Percentiles rank a stretch among this genome's conserved stretches.
Evolutionary conservation across 768 basidiomycete genomes (phyloP).

Genomic region (Hygrophoropsis aurantiaca): DNA sequence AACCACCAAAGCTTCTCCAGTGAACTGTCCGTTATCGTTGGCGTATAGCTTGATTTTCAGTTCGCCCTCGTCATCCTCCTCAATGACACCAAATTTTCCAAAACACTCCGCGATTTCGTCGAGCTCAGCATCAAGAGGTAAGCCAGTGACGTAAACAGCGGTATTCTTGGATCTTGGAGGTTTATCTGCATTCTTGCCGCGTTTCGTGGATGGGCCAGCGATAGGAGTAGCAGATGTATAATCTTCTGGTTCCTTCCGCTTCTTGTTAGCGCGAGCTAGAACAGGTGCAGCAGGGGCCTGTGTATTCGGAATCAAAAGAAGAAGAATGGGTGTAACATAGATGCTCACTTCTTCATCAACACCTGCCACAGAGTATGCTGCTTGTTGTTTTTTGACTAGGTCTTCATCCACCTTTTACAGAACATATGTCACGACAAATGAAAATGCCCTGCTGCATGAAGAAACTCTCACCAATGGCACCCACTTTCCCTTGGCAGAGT

Average conservation of each 20-base stretch:
- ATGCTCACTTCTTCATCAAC: slow-evolving; percentile 88
- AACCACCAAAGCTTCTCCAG: slow-evolving; percentile 92
- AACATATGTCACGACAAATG: not conserved
- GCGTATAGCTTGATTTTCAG: slow-evolving; percentile 97
- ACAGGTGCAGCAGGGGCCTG: slow-evolving; percentile 90
- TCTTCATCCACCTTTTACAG: slow-evolving; percentile 86
- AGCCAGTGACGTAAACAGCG: slow-evolving; percentile 83
- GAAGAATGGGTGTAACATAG: slow-evolving; percentile 8
- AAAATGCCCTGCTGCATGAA: not conserved
- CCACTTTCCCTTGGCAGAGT: slow-evolving; percentile 74
- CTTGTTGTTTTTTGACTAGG: slow-evolving; percentile 85
- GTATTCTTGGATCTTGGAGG: slow-evolving; percentile 81
- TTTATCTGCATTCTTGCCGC: slow-evolving; percentile 58
- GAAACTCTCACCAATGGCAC: slow-evolving; percentile 68
- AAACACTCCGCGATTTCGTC: slow-evolving; percentile 87
- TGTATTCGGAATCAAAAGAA: slow-evolving; percentile 20
- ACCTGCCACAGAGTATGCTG: slow-evolving; percentile 88
- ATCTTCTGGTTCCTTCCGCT: slow-evolving; percentile 73
- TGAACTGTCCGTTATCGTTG: slow-evolving; percentile 82
- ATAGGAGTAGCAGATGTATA: slow-evolving; percentile 58
- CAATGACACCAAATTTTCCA: slow-evolving; percentile 86
- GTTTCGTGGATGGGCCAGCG: slow-evolving; percentile 61
- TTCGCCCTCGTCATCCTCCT: slow-evolving; percentile 88
- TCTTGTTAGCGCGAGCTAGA: slow-evolving; percentile 75
- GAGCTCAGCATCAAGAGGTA: slow-evolving; percentile 72